phyloP scores from a whole-genome alignment of 2,329 filamentous ascomycete genomes.

The Penicillium sp. region DNA sequence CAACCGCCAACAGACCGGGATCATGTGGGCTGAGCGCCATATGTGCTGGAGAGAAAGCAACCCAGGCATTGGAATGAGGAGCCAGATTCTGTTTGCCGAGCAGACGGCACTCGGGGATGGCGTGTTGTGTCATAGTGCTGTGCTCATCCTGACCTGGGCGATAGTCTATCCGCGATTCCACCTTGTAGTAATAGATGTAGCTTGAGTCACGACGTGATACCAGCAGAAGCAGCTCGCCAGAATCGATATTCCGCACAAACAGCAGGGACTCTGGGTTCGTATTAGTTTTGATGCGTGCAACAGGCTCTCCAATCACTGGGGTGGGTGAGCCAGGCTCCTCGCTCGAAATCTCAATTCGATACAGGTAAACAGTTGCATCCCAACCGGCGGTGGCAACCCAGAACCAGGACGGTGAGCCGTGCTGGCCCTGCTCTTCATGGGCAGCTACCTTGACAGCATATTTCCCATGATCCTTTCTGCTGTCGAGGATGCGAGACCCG shows the following conservation, averaged over 20 bases:
- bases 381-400: slow-evolving; percentile 60
- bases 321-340: slow-evolving; percentile 4
- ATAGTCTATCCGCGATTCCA: slow-evolving; percentile 12
- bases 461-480: slow-evolving; percentile 57
- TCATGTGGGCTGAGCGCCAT: slow-evolving; percentile 57
- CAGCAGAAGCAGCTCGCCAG: slow-evolving; percentile 49
- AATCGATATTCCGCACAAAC: slow-evolving; percentile 53
- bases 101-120: slow-evolving; percentile 35
- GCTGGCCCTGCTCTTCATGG: slow-evolving; percentile 31
- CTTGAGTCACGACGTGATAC: slow-evolving; percentile 58
- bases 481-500: slow-evolving; percentile 44
- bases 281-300: slow-evolving; percentile 30
- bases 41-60: slow-evolving; percentile 60
- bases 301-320: slow-evolving; percentile 27
- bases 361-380: slow-evolving; percentile 58
- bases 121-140: too few relatives aligned
- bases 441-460: slow-evolving; percentile 55
- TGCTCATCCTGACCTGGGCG: too few relatives aligned
- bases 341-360: slow-evolving; percentile 32
- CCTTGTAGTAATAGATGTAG: slow-evolving; percentile 55
- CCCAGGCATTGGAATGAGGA: slow-evolving; percentile 62
- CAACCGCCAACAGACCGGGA: slow-evolving; percentile 55
- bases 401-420: slow-evolving; percentile 15
- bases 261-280: slow-evolving; percentile 59
- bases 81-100: slow-evolving; percentile 60